phyloP scores from a whole-genome alignment of 2,329 filamentous ascomycete species.

The Pseudogymnoascus sp. region DNA sequence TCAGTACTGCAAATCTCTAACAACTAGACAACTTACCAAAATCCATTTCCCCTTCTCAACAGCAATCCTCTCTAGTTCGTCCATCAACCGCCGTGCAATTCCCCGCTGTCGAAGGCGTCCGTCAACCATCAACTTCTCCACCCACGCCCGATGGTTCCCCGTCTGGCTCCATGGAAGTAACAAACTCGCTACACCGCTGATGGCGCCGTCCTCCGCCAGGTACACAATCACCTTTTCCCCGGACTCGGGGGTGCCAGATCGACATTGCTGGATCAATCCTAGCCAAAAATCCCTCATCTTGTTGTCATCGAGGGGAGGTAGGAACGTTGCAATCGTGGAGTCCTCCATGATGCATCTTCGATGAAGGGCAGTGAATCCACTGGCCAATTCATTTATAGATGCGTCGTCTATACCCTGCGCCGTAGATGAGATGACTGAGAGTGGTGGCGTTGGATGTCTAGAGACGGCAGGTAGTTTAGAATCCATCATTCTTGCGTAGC shows the following conservation, averaged over 20 bases:
- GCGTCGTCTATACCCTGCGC: background rate
- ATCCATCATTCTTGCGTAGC: background rate
- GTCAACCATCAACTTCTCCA: constrained; percentile 53
- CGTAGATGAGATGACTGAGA: background rate
- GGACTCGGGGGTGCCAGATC: constrained; percentile 40
- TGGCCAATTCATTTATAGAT: constrained; percentile 25
- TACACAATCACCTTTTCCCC: constrained; percentile 48
- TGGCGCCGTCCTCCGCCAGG: constrained; percentile 34
- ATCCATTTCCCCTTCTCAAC: constrained; percentile 40
- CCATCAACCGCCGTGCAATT: constrained; percentile 45
- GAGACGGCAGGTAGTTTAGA: background rate
- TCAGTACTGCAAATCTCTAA: constrained; percentile 11
- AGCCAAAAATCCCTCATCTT: constrained; percentile 51
- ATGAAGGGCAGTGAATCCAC: constrained; percentile 51
- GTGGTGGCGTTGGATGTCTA: background rate
- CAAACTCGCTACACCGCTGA: constrained; percentile 52
- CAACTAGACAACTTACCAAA: constrained; percentile 40
- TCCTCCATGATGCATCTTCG: constrained; percentile 52
- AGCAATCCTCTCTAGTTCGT: constrained; percentile 49
- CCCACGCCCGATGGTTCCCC: constrained; percentile 44
- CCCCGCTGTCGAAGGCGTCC: constrained; percentile 44
- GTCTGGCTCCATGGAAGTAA: constrained; percentile 46
- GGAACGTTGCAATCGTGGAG: constrained; percentile 48
- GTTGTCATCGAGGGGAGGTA: constrained; percentile 49
- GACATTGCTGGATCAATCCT: constrained; percentile 30